Evolutionary conservation across 768 basidiomycete genomes (phyloP).

Genomic region (Fibroporia radiculosa): DNA sequence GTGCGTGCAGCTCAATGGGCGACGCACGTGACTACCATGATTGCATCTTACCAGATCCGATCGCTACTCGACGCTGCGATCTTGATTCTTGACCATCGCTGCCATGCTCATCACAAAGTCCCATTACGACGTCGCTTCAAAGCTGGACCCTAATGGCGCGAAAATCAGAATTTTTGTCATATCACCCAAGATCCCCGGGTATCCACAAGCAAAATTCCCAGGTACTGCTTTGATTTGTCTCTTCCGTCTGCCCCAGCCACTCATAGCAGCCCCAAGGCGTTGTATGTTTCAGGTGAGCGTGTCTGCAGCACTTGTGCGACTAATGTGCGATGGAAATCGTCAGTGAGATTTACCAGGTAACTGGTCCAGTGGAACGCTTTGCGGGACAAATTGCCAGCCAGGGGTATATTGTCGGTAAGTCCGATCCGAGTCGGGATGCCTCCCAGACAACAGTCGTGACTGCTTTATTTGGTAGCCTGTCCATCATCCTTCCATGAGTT

Average conservation of each 20-base stretch:
- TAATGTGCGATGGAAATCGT: background rate
- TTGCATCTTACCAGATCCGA: background rate
- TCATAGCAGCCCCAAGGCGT: conserved; percentile 59
- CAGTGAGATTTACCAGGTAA: conserved; percentile 94
- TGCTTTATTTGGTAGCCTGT: conserved; percentile 46
- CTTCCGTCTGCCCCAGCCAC: background rate
- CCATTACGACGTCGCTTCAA: conserved; percentile 69
- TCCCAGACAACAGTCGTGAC: too few species aligned
- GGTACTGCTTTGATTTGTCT: conserved; percentile 38
- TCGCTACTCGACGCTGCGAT: background rate
- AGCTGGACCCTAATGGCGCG: conserved; percentile 47
- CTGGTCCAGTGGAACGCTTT: conserved; percentile 94
- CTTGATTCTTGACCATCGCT: conserved; percentile 6
- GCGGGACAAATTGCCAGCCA: conserved; percentile 84
- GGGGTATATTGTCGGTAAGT: conserved; percentile 69
- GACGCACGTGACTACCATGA: conserved; percentile 10
- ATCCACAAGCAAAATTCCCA: conserved; percentile 89
- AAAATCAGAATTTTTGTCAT: conserved; percentile 81
- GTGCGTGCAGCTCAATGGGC: conserved; percentile 11
- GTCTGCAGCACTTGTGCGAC: background rate
- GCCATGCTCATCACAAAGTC: conserved; percentile 80
- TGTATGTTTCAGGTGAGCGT: conserved; percentile 64
- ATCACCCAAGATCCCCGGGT: conserved; percentile 68
- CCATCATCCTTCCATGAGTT: conserved; percentile 92
- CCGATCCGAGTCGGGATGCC: background rate